Evolutionary conservation across 352 stramenopile genomes (phyloP), one percentile per base, ranked within the genome.

Genomic region (Globisporangium mamillatum): DNA sequence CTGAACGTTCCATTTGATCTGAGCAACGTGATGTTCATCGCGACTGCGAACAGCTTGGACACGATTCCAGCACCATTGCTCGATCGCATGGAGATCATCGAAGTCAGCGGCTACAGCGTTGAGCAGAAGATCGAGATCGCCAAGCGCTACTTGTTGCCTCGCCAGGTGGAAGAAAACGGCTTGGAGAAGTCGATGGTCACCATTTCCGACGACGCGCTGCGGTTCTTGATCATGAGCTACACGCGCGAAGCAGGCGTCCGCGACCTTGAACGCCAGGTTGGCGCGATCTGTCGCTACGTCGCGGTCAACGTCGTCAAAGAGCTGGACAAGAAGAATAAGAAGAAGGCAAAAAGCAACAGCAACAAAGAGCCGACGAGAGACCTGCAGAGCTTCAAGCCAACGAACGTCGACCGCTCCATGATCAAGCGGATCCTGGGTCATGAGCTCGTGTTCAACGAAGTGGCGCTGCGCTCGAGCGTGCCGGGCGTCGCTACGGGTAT

Each of bases 181-280:
- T 69, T 96, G 25, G 67, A 81, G 16, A 60, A 78, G 56, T 71
- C 70, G 4, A 79, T 82, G 52, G 59, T 91, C 1, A 71, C 70
- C 14, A 76, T 92, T 55, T 73, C 83, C 3, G 76, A 89, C 25
- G 85, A 90, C 50, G 84, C 80, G 7, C 61, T 97, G 55, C 75
- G 77, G 6, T 86, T 80, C 52, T 34, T 97, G 27, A 90, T 96
- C 64, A 85, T 84, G 75, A 79, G 73, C 55, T 96, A 97, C 72
- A 97, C 90, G 29, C 86, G 88, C 38, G 90, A 97, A 66, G 90
- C 90, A 57, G 90, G 90, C 25, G 90, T 97, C 27, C 85, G 90
- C 22, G 86, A 92, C 62, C 68, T 97, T 50, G 88, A 96, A 55
- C 82, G 86, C 1, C 82, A 95, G 25, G 79, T 97, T 32, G 86